These are phyloP conservation scores for Botrytis tulipae DNA, from an alignment of 2,329 filamentous ascomycete species.

Conservation along the genomic window DNA sequence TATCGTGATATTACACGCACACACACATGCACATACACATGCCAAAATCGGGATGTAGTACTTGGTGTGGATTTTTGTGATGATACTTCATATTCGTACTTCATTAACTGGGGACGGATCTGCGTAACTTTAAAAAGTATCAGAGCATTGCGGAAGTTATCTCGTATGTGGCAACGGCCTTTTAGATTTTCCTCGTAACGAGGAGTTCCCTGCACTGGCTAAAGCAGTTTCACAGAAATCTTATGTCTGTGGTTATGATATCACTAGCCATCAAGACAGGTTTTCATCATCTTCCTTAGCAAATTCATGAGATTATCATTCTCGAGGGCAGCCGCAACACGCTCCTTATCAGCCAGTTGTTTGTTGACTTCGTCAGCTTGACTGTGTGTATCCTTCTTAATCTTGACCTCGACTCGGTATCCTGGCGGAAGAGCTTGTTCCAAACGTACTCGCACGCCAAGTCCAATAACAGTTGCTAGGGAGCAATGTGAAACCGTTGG, in stretches of 20 bases:
- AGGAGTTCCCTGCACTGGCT: neutral
- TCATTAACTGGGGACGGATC: neutral
- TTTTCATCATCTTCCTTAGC: constrained; percentile 89
- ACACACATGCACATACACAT: neutral
- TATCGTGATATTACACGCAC: constrained; percentile 5
- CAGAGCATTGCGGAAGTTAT: neutral
- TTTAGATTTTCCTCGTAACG: neutral
- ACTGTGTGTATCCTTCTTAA: constrained; percentile 94
- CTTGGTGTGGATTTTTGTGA: neutral
- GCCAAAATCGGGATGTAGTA: neutral
- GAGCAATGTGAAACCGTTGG: constrained; percentile 97
- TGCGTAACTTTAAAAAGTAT: neutral
- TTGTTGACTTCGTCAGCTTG: constrained; percentile 96
- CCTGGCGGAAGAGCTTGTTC: constrained; percentile 89
- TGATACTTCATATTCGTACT: neutral
- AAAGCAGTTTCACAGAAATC: neutral
- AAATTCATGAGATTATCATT: constrained; percentile 88
- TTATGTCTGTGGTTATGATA: constrained; percentile 5
- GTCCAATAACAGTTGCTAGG: constrained; percentile 90
- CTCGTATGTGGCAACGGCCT: neutral
- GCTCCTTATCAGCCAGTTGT: constrained; percentile 93
- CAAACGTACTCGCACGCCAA: constrained; percentile 86
- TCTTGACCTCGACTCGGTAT: constrained; percentile 87
- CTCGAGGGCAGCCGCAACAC: constrained; percentile 90
- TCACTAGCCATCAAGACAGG: constrained; percentile 49